These are phyloP conservation scores for Rhodomyrtus psidioides DNA, from an alignment of 441 rosid species.

Conservation along the genomic window DNA sequence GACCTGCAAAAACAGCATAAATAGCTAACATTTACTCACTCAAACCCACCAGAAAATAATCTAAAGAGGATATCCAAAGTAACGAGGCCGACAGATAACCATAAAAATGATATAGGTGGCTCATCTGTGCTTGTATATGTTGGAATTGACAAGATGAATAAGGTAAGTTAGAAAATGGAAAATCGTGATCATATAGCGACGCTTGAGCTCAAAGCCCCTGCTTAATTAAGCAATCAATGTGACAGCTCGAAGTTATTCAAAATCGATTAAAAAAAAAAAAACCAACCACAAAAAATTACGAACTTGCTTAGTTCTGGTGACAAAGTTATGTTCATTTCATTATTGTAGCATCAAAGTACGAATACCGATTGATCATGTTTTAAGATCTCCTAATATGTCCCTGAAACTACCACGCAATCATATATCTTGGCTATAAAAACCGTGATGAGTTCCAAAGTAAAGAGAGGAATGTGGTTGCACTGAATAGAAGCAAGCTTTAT, in stretches of 20 bases:
- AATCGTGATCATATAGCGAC: not conserved
- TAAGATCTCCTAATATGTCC: not conserved
- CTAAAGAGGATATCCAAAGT: not conserved
- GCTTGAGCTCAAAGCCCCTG: not conserved
- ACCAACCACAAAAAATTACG: not conserved
- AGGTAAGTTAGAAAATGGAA: not conserved
- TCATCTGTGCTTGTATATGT: not conserved
- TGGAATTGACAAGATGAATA: not conserved
- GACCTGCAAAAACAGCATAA: slow-evolving; percentile 31
- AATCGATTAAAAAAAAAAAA: not conserved
- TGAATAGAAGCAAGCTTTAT: too few relatives aligned
- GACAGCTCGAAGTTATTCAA: not conserved
- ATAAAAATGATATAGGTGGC: not conserved
- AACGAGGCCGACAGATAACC: not conserved
- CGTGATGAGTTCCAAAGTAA: not conserved
- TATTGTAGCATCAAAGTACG: not conserved
- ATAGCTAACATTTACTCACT: not conserved
- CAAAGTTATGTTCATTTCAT: not conserved
- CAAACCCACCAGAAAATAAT: not conserved
- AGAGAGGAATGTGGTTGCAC: not conserved
- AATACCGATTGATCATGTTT: not conserved
- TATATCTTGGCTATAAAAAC: not conserved
- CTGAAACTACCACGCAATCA: not conserved
- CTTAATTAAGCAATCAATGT: too few relatives aligned
- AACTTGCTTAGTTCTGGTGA: not conserved